Percentiles rank a stretch among this genome's conserved stretches.
Evolutionary conservation across 2,329 filamentous ascomycete species (phyloP).

Genomic region (Dendrostoma leiphaemia): DNA sequence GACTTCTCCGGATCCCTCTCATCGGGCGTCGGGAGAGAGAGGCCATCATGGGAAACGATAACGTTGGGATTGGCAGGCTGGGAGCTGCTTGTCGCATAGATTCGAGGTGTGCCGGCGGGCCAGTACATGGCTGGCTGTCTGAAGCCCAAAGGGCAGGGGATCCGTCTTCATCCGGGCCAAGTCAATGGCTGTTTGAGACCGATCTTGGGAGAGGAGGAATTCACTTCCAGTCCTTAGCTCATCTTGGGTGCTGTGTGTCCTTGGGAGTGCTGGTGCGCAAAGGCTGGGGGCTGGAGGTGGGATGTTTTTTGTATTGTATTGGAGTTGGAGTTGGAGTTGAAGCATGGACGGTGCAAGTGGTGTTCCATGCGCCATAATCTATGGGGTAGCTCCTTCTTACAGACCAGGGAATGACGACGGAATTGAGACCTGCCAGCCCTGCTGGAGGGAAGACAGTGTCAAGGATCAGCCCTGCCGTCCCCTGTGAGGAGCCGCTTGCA

Average conservation of each 20-base stretch:
- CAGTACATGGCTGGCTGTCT: constrained; percentile 71
- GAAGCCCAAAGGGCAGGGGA: constrained; percentile 26
- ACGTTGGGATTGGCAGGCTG: constrained; percentile 49
- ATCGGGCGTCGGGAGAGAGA: constrained; percentile 30
- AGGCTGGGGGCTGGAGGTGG: neutral
- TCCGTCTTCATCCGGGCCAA: constrained; percentile 31
- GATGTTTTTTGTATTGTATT: neutral
- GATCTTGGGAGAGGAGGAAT: neutral
- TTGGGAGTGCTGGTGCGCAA: neutral
- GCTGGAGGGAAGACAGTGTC: neutral
- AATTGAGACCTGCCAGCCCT: neutral
- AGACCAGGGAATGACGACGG: neutral
- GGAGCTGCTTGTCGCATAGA: constrained; percentile 75
- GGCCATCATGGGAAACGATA: constrained; percentile 61
- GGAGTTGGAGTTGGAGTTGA: neutral
- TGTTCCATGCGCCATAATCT: neutral
- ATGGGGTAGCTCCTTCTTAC: neutral
- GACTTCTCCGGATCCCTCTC: constrained; percentile 30
- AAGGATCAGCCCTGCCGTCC: constrained; percentile 2
- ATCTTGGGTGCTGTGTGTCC: constrained; percentile 4
- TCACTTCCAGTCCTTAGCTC: constrained; percentile 11
- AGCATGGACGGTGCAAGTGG: neutral
- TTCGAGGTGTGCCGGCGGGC: constrained; percentile 80
- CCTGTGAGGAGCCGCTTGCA: neutral
- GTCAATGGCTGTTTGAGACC: constrained; percentile 4